Evolutionary conservation across 2,329 filamentous ascomycete genomes (phyloP).

Genomic region (Clonostachys chloroleuca): DNA sequence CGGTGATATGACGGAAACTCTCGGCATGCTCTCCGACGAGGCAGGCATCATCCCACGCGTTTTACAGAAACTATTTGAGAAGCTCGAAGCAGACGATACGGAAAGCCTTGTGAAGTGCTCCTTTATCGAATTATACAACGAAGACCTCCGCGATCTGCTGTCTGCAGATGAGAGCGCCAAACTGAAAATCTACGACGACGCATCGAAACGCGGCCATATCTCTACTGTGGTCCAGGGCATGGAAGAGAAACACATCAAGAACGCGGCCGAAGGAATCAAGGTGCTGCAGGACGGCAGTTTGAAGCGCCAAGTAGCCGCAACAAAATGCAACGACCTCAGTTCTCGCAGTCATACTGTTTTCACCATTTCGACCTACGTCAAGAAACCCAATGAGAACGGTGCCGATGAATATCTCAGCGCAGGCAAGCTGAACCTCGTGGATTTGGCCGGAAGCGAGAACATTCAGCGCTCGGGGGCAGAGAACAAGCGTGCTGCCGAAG

Average conservation of each 20-base stretch:
- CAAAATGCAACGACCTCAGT: constrained; percentile 98
- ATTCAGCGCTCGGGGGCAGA: constrained; percentile 96
- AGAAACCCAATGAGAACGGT: constrained; percentile 73
- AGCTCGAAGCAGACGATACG: constrained; percentile 70
- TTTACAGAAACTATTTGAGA: constrained; percentile 80
- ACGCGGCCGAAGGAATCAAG: constrained; percentile 79
- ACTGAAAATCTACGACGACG: constrained; percentile 93
- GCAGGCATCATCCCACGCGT: constrained; percentile 95
- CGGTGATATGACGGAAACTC: constrained; percentile 85
- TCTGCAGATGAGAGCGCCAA: constrained; percentile 78
- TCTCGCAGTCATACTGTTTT: constrained; percentile 97
- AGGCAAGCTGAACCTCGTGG: constrained; percentile 93
- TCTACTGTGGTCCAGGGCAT: constrained; percentile 92
- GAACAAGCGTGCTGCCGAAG: constrained; percentile 94
- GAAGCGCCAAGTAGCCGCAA: constrained; percentile 96
- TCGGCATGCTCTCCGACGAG: constrained; percentile 82
- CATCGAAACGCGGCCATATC: constrained; percentile 76
- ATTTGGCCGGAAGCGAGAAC: constrained; percentile 95
- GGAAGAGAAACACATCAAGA: constrained; percentile 93
- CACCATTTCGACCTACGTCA: constrained; percentile 88
- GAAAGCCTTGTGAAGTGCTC: constrained; percentile 96
- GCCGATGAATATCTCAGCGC: constrained; percentile 86
- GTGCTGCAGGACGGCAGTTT: constrained; percentile 84
- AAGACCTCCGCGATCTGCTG: constrained; percentile 88
- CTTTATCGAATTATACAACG: constrained; percentile 98